A percentile compares a stretch with the other conserved stretches of the same genome.
phyloP scores from a whole-genome alignment of 108 stramenopile species.

The Seminavis robusta region DNA sequence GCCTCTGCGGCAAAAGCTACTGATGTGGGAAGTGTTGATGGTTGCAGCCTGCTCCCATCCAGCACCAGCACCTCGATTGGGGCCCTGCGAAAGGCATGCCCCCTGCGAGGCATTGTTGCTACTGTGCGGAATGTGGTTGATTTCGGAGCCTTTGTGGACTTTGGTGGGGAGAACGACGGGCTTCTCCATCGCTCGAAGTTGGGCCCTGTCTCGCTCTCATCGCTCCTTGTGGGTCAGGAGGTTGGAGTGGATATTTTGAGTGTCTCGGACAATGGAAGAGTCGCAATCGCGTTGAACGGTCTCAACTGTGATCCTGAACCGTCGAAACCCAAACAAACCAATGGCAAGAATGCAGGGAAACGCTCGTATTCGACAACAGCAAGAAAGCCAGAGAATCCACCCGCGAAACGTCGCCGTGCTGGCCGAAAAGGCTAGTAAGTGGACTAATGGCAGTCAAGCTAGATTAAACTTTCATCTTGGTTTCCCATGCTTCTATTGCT shows the following conservation, averaged over 20 bases:
- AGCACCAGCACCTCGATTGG: conserved; percentile 2
- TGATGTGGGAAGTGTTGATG: conserved; percentile 1
- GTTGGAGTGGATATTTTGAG: conserved; percentile 52
- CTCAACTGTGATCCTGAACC: conserved; percentile 19
- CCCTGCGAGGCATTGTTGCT: conserved; percentile 40
- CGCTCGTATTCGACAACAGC: no score
- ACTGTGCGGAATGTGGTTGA: conserved; percentile 59
- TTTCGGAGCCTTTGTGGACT: conserved; percentile 67
- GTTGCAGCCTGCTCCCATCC: conserved; percentile 16
- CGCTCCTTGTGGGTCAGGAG: conserved; percentile 49
- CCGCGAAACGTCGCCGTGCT: no score
- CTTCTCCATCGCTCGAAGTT: conserved; percentile 51
- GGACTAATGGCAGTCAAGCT: no score
- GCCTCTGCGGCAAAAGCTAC: not conserved
- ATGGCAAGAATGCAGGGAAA: no score
- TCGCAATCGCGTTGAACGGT: conserved; percentile 46
- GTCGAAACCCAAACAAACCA: no score
- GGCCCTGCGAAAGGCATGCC: conserved; percentile 14
- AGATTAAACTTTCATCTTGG: no score
- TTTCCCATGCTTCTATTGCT: no score
- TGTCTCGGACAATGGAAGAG: conserved; percentile 20
- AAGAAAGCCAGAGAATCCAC: no score
- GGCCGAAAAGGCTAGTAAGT: no score
- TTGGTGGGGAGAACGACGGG: conserved; percentile 49
- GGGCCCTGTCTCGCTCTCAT: conserved; percentile 24